Conservation (phyloP, 2,329 filamentous ascomycete species). For the Fusarium austroafricanum region DNA sequence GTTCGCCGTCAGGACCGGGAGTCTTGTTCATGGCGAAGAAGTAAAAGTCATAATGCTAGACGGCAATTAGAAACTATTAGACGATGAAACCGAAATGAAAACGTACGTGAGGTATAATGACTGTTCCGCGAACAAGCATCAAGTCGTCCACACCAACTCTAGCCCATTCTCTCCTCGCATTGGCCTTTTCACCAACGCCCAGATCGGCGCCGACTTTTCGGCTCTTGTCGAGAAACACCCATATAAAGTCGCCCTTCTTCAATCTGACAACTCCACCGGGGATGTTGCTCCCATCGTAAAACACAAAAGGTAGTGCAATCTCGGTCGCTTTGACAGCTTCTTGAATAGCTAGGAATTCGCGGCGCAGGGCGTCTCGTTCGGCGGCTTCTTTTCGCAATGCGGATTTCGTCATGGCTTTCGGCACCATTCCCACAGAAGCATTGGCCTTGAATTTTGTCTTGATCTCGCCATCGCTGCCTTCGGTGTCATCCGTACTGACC, state of each 20-base stretch:
- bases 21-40: slow-evolving; percentile 95
- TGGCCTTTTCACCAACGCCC: slow-evolving; percentile 76
- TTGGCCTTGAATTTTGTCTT: slow-evolving; percentile 70
- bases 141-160: slow-evolving; percentile 94
- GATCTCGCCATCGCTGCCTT: slow-evolving; percentile 31
- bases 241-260: slow-evolving; percentile 92
- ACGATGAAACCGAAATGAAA: slow-evolving; percentile 2
- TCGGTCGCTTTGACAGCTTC: slow-evolving; percentile 90
- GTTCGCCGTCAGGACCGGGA: slow-evolving; percentile 74
- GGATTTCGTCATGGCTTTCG: slow-evolving; percentile 77
- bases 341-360: slow-evolving; percentile 85
- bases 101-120: slow-evolving; percentile 94
- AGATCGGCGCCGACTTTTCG: slow-evolving; percentile 89
- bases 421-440: slow-evolving; percentile 69
- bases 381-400: slow-evolving; percentile 82
- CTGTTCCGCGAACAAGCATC: slow-evolving; percentile 88
- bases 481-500: slow-evolving; percentile 50
- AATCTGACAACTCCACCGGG: slow-evolving; percentile 86
- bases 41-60: slow-evolving; percentile 95
- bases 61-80: slow-evolving; percentile 32
- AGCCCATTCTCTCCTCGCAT: slow-evolving; percentile 84
- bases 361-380: slow-evolving; percentile 80
- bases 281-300: slow-evolving; percentile 93
- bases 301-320: slow-evolving; percentile 92
- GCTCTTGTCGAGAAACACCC: slow-evolving; percentile 93